Evolutionary conservation across 768 basidiomycete species (phyloP), one percentile per base, ranked within the genome.

Genomic region (Lactarius sanguifluus): DNA sequence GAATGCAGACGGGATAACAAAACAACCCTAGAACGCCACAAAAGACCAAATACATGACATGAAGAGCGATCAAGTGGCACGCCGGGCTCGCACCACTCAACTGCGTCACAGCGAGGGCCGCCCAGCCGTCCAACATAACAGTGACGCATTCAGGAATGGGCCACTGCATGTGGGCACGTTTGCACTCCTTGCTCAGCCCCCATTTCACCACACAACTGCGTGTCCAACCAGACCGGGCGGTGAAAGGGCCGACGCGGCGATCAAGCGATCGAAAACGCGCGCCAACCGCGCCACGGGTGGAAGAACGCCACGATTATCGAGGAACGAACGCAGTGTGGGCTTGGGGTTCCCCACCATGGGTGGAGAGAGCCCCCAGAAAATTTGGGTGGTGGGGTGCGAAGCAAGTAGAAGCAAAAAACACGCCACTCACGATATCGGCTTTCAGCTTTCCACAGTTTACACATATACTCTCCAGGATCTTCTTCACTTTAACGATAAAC

Each of bases 291-390:
- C 84, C 81, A 79, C 83, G 83, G 88, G 82, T 85, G 83, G 89
- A 83, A 87, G 90, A 87, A 88, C 89, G 86, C 85, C 90, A 85
- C 85, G 88, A 86, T 84, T 83, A 74, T 87, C 87, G 84, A 88
- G 85, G 83, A 81, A 81, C 85, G 76, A 81, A 81, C 90, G 86
- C 82, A 85, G 86, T 81, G 83, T 85, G 90, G 91, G 92, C 85
- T 93, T 89, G 91, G 91, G 91, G 92, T 93, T 94, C 92, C 83
- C 90, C 90, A 86, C 85, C 81, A 81, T 57, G 82, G 84, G 81
- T 83, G 91, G 91, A 91, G 91, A 94, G 92, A 93, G 91, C 92
- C 92, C 92, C 91, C 89, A 93, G 92, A 94, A 94, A 93, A 90
- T 91, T 90, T 89, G 92, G 88, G 87, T 88, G 83, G 88, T 87